Percentiles rank a stretch among this genome's conserved stretches.
These are phyloP conservation scores for Globisporangium iwayamae DNA, from an alignment of 352 stramenopile genomes.

Conservation along the genomic window DNA sequence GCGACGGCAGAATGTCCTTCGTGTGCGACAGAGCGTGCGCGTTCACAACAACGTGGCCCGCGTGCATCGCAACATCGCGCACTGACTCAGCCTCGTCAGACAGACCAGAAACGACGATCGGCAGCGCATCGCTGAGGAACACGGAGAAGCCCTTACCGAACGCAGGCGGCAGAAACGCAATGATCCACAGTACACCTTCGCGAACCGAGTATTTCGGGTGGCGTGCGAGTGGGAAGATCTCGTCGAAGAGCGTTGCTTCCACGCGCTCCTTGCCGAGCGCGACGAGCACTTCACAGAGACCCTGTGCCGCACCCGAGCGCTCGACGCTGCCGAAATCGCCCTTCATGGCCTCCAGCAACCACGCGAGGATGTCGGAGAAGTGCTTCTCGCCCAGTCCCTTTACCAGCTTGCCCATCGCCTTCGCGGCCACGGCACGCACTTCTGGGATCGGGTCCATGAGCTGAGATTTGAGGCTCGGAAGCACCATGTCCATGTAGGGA, in stretches of 20 bases:
- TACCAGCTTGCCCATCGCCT: slow-evolving; percentile 94
- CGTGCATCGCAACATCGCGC: slow-evolving; percentile 96
- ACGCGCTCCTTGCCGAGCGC: slow-evolving; percentile 79
- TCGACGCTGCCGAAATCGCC: slow-evolving; percentile 95
- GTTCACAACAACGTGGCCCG: slow-evolving; percentile 97
- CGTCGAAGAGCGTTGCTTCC: slow-evolving; percentile 76
- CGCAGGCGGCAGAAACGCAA: slow-evolving; percentile 97
- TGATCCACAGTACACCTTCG: slow-evolving; percentile 98
- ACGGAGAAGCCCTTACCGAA: slow-evolving; percentile 92
- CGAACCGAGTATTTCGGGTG: slow-evolving; percentile 94
- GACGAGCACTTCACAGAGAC: slow-evolving; percentile 95
- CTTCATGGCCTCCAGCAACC: slow-evolving; percentile 96
- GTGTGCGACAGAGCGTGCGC: slow-evolving; percentile 96
- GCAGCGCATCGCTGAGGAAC: slow-evolving; percentile 94
- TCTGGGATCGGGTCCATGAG: slow-evolving; percentile 93
- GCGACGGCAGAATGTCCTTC: slow-evolving; percentile 95
- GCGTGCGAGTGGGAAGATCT: slow-evolving; percentile 94
- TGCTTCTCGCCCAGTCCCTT: slow-evolving; percentile 95
- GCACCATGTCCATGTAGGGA: slow-evolving; percentile 96
- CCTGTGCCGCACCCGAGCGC: slow-evolving; percentile 97
- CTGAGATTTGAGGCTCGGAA: slow-evolving; percentile 94
- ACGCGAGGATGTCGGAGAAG: slow-evolving; percentile 95
- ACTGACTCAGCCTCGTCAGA: slow-evolving; percentile 98
- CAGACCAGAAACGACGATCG: slow-evolving; percentile 96
- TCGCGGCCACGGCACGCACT: slow-evolving; percentile 93